A percentile compares a stretch with the other conserved stretches of the same genome.
Conservation (phyloP, 352 stramenopile genomes). For the Thraustochytrium sp. region DNA sequence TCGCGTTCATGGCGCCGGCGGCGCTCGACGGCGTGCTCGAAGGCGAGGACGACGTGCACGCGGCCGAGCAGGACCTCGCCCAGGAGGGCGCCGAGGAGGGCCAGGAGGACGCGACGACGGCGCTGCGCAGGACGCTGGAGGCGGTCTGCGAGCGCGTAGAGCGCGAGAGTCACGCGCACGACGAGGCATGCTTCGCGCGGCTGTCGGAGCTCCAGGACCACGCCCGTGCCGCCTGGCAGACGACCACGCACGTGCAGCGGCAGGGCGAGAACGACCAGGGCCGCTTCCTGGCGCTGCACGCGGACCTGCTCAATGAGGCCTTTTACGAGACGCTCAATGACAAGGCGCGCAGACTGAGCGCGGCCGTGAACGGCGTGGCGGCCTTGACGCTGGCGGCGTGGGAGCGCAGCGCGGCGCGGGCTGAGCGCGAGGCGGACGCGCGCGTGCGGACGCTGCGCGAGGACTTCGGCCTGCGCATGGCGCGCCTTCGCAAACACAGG, state of each 20-base stretch:
- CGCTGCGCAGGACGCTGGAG: background rate
- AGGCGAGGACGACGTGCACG: no score
- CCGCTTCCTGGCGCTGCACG: background rate
- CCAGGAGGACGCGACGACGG: no score
- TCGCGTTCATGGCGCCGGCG: no score
- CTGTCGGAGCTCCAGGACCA: background rate
- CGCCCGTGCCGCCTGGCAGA: background rate
- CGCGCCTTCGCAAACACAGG: background rate
- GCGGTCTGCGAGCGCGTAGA: background rate
- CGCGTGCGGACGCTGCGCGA: no score
- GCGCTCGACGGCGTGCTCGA: no score
- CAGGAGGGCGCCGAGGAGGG: no score
- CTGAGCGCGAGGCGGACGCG: background rate
- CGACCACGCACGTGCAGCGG: background rate
- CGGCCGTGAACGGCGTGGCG: background rate
- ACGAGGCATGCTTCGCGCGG: background rate
- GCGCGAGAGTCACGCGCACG: background rate
- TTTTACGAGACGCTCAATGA: background rate
- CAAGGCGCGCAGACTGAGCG: background rate
- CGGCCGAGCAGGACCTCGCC: no score
- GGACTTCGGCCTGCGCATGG: no score
- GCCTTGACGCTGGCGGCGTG: background rate
- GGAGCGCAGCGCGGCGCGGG: background rate
- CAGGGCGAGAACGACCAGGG: background rate
- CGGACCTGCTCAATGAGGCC: background rate